Evolutionary conservation across 2,329 filamentous ascomycete species (phyloP).

Genomic region (Trichoderma pleuroti): DNA sequence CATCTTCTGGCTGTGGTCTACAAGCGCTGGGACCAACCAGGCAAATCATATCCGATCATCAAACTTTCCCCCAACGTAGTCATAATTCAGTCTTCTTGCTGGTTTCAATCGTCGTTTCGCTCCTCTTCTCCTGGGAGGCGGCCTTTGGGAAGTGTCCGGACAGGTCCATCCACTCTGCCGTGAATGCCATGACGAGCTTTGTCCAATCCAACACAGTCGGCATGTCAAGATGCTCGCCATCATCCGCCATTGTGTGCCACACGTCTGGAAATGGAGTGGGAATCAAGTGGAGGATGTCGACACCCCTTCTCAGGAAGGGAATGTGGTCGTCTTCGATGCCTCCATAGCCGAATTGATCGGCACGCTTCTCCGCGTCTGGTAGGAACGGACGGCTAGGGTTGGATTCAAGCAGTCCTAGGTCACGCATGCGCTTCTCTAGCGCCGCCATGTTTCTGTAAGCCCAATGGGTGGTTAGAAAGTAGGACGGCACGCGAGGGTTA

Average conservation of each 20-base stretch:
- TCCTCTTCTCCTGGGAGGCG: slow-evolving; percentile 27
- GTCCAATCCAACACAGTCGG: slow-evolving; percentile 84
- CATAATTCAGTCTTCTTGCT: slow-evolving; percentile 35
- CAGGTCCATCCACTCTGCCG: slow-evolving; percentile 88
- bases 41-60: background rate
- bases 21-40: background rate
- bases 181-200: slow-evolving; percentile 76
- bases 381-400: slow-evolving; percentile 55
- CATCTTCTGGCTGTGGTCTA: background rate
- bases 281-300: slow-evolving; percentile 86
- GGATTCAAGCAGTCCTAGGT: slow-evolving; percentile 63
- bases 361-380: slow-evolving; percentile 55
- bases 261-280: slow-evolving; percentile 75
- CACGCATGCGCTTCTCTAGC: slow-evolving; percentile 70
- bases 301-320: slow-evolving; percentile 82
- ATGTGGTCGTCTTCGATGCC: slow-evolving; percentile 83
- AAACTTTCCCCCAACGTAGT: background rate
- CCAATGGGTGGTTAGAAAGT: slow-evolving; percentile 90
- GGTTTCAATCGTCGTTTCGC: slow-evolving; percentile 25
- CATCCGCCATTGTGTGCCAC: slow-evolving; percentile 84
- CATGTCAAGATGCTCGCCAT: slow-evolving; percentile 78
- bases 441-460: slow-evolving; percentile 75
- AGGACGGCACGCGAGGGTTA: slow-evolving; percentile 72
- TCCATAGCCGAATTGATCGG: slow-evolving; percentile 44
- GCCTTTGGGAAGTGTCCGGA: slow-evolving; percentile 36